Evolutionary conservation across 1,284 basidiomycete species (phyloP), one percentile per base, ranked within the genome.

Genomic region (Erythrobasidium hasegawianum): DNA sequence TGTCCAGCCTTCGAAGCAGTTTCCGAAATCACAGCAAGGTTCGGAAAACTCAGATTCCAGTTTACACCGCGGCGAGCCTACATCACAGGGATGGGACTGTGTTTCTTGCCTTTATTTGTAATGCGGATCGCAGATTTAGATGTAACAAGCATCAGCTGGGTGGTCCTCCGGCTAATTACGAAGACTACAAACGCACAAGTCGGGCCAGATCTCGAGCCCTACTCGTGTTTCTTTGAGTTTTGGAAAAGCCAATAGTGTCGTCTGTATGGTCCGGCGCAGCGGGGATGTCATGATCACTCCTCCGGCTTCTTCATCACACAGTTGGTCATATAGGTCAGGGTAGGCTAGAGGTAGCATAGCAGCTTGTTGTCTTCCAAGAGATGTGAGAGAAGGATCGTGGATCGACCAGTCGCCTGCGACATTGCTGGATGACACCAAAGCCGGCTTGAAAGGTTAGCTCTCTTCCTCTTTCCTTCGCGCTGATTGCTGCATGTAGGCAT

Each of bases 1-100:
- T 14, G 53, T 57, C 62, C 62, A 65, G 2, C 62, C 62, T 24
- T 58, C 56, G 14, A 53, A 49, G 47, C 62, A 65, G 22, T 57
- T 57, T 24, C 55, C 57, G 56, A 65, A 65, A 41, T 65, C 62
- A 27, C 39, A 53, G 22, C 62, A 50, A 20, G 53, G 39, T 9
- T 47, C n/a, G 8, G 39, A 22, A 45, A 58, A 65, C 47, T 39
- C 43, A 13, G 49, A 5, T 50, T 65, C 55, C 22, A 65, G 56
- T 40, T n/a, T 24, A 41, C 50, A 39, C n/a, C 56, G 56, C 20
- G 62, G 52, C 18, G 62, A 65, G 3, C 62, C 62, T 8, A 55
- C 55, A 53, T 65, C 62, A 45, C 62, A 65, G n/a, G 62, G 62
- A 58, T 65, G 62, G 13, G 62, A 43, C 20, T 55, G 53, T 24